Percentiles rank a stretch among this genome's conserved stretches.
phyloP scores from a whole-genome alignment of 2,329 filamentous ascomycete genomes.

The Chalara sp. region DNA sequence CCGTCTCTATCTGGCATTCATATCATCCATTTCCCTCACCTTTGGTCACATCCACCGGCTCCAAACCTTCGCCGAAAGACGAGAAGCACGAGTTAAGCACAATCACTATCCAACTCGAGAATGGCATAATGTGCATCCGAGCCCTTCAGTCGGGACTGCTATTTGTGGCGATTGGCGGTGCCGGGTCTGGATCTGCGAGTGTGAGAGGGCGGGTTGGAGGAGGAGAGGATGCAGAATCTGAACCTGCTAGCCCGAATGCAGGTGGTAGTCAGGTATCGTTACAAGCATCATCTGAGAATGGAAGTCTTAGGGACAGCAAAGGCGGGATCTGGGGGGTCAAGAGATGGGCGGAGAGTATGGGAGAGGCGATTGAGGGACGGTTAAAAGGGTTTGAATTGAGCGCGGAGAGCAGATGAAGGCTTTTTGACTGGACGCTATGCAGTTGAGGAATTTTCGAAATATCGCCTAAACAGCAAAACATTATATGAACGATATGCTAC shows the following conservation, averaged over 20 bases:
- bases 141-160: constrained; percentile 51
- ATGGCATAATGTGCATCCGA: constrained; percentile 50
- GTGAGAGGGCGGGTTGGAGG: constrained; percentile 1
- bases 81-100: constrained; percentile 15
- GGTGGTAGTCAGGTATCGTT: not conserved
- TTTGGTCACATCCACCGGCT: constrained; percentile 35
- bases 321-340: constrained; percentile 45
- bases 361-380: constrained; percentile 53
- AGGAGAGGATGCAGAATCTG: constrained; percentile 14
- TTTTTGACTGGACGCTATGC: no score
- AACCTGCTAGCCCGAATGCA: not conserved
- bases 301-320: constrained; percentile 31
- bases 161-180: constrained; percentile 50
- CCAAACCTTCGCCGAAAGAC: constrained; percentile 15
- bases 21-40: constrained; percentile 37
- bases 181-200: constrained; percentile 1
- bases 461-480: no score
- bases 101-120: constrained; percentile 43
- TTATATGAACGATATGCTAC: no score
- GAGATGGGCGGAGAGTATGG: constrained; percentile 52
- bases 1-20: constrained; percentile 53
- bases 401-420: constrained; percentile 13
- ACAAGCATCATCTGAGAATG: constrained; percentile 22
- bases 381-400: constrained; percentile 35
- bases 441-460: no score